Percentiles rank a stretch among this genome's conserved stretches.
These are phyloP conservation scores for Nannizziopsis arthrosporioides DNA, from an alignment of 2,329 filamentous ascomycete species.

Conservation along the genomic window DNA sequence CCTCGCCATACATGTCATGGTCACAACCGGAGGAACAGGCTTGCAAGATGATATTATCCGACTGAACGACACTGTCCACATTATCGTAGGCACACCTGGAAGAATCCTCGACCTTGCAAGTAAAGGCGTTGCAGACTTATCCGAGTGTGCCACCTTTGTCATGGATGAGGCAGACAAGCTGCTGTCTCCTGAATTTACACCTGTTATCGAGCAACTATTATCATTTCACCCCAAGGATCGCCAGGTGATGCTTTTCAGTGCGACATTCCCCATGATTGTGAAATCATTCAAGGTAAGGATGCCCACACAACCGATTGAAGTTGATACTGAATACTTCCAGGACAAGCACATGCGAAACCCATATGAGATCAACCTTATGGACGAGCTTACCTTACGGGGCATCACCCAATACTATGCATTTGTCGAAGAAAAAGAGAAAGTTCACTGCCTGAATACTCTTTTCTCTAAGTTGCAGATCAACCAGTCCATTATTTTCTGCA, in stretches of 20 bases:
- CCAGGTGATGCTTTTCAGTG: conserved; percentile 98
- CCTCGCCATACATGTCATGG: conserved; percentile 96
- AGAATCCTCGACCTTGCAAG: conserved; percentile 91
- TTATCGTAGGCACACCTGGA: conserved; percentile 93
- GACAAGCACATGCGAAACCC: conserved; percentile 96
- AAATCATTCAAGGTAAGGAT: conserved; percentile 67
- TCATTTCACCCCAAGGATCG: conserved; percentile 94
- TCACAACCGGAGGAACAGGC: conserved; percentile 90
- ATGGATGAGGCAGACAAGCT: conserved; percentile 99
- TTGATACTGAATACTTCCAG: conserved; percentile 24
- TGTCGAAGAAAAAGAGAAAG: conserved; percentile 98
- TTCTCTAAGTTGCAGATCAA: conserved; percentile 99
- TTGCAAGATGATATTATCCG: conserved; percentile 95
- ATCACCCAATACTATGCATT: conserved; percentile 99
- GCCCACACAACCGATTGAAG: not conserved
- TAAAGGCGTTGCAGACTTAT: conserved; percentile 92
- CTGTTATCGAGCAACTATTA: conserved; percentile 89
- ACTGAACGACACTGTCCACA: conserved; percentile 85
- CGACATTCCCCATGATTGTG: conserved; percentile 92
- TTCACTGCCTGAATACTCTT: conserved; percentile 95
- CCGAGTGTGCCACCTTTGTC: conserved; percentile 93
- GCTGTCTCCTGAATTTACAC: conserved; percentile 89
- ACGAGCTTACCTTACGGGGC: conserved; percentile 91
- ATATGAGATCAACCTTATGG: conserved; percentile 99
- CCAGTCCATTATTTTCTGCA: conserved; percentile 99